Evolutionary conservation across 345 rosid species (phyloP), one percentile per base, ranked within the genome.

Genomic region (Eucalyptus erythrocorys): DNA sequence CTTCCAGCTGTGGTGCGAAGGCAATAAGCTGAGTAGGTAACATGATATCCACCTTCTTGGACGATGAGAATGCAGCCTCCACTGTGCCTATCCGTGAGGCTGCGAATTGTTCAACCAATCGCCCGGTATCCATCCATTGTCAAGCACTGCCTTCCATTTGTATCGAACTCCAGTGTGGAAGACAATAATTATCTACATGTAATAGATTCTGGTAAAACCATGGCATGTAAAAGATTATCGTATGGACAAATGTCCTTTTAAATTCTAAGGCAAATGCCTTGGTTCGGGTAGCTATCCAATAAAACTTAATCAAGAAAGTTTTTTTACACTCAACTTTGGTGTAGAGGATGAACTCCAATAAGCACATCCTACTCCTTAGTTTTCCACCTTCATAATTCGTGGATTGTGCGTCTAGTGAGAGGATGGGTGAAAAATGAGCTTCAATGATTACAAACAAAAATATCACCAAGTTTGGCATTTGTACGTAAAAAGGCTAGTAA

Each of bases 31-130:
- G 98, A 94, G 92, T 94, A 96, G 40, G 99, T 95, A 49, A 95
- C 89, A 85, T 96, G 96, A 91, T 96, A 96, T 64, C 96, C 98
- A 5, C 99, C 98, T 95, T 94, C 99, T 93, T 95, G 98, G 86
- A 96, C 99, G 64, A 97, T 91, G 68, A 97, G 97, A 89, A 96
- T 90, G 64, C 93, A 92, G 57, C 98, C 98, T 22, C 89, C 89
- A 85, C 94, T 89, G 87, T 94, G 93, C 87, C 86, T 92, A 68
- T 95, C 92, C 19, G 96, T 94, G 71, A 94, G 87, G 61, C n/a
- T 82, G 13, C 90, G 93, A 80, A 94, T 90, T 42, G 91, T 93
- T 91, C 88, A 89, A 68, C 98, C 97, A 21, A 96, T 96, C 87
- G 89, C 91, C 89, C 96, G 91, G 89, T 96, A 97, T 19, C 98